phyloP scores from a whole-genome alignment of 306 rosid genomes.

The Benincasa hispida region DNA sequence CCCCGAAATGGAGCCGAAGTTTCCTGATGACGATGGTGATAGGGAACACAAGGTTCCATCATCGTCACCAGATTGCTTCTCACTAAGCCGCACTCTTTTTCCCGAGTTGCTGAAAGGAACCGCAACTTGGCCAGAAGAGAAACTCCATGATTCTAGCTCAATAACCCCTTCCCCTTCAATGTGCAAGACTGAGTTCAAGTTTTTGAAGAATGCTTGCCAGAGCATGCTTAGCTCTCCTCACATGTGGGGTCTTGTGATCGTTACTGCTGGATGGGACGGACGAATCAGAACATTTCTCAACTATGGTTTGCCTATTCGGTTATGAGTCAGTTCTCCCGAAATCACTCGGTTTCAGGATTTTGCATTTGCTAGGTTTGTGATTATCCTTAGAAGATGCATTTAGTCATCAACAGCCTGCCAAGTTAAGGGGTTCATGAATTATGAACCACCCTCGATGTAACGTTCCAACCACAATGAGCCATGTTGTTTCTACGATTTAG shows the following conservation, averaged over 20 bases:
- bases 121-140: slow-evolving; percentile 77
- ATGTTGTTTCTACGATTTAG: neutral
- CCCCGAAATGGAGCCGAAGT: neutral
- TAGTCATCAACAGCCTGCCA: neutral
- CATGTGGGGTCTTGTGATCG: slow-evolving; percentile 68
- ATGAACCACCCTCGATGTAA: slow-evolving; percentile 1
- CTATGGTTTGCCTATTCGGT: slow-evolving; percentile 53
- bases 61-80: slow-evolving; percentile 66
- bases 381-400: neutral
- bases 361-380: neutral
- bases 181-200: slow-evolving; percentile 52
- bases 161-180: slow-evolving; percentile 24
- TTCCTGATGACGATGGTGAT: neutral
- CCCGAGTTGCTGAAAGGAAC: slow-evolving; percentile 57
- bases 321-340: slow-evolving; percentile 16
- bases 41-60: slow-evolving; percentile 12
- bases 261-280: slow-evolving; percentile 83
- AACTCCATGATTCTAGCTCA: slow-evolving; percentile 29
- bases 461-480: neutral
- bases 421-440: neutral
- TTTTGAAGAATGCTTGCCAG: slow-evolving; percentile 65
- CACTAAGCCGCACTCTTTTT: slow-evolving; percentile 39
- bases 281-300: slow-evolving; percentile 54
- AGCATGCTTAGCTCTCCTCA: slow-evolving; percentile 48
- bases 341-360: neutral